Conservation (phyloP, 1,284 basidiomycete genomes). For the Mycosarcoma mackinlayi region DNA sequence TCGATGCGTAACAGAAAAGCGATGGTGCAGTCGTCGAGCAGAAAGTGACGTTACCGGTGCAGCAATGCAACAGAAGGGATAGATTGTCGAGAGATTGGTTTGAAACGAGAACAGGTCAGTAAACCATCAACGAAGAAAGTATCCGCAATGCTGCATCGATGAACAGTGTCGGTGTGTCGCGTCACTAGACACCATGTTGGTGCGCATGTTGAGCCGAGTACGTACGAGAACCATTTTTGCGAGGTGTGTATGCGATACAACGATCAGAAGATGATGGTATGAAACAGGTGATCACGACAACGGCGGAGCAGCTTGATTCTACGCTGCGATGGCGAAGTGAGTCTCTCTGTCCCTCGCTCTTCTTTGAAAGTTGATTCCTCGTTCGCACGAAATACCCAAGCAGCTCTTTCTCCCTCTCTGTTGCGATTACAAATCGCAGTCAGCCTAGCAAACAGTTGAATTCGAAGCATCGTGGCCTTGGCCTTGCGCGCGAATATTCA, state of each 20-base stretch:
- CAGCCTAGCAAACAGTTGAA: neutral
- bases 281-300: conserved; percentile 11
- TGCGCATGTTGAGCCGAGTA: conserved; percentile 8
- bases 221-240: conserved; percentile 46
- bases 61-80: too few relatives aligned
- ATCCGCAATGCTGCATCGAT: neutral
- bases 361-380: neutral
- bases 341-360: conserved; percentile 4
- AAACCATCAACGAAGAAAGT: too few relatives aligned
- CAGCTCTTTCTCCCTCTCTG: neutral
- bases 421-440: conserved; percentile 37
- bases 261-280: conserved; percentile 30
- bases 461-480: neutral
- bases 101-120: too few relatives aligned
- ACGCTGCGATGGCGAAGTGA: conserved; percentile 26
- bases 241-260: neutral
- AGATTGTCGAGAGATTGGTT: too few relatives aligned
- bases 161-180: too few relatives aligned
- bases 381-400: conserved; percentile 26
- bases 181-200: too few relatives aligned
- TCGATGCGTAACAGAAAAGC: too few relatives aligned
- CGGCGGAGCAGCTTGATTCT: neutral
- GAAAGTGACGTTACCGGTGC: too few relatives aligned
- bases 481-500: conserved; percentile 28
- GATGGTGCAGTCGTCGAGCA: too few relatives aligned